Conservation (phyloP, 225 moss, liverwort and hornwort species). For the Neckera pumila region DNA sequence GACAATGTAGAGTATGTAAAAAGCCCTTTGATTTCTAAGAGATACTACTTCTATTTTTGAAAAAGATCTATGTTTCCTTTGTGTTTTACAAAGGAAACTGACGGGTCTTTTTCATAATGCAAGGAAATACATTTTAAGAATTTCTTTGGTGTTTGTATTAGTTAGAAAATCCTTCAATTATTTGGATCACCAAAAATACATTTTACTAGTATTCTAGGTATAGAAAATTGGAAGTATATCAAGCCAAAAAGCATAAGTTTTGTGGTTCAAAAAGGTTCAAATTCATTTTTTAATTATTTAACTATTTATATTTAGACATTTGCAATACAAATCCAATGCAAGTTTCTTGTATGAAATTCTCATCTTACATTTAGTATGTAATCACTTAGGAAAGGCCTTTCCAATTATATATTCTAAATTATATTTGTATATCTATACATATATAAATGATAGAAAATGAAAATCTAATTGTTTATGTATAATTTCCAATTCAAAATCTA, state of each 20-base stretch:
- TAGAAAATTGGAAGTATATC: too few species aligned
- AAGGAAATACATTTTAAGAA: too few species aligned
- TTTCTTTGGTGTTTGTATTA: neutral
- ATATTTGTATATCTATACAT: too few species aligned
- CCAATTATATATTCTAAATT: neutral
- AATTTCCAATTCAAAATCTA: too few species aligned
- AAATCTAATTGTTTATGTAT: neutral
- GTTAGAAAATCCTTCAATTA: neutral
- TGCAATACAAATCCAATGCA: neutral
- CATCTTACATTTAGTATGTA: neutral
- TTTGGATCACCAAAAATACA: neutral
- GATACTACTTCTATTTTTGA: too few species aligned
- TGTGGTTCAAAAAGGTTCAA: accelerated
- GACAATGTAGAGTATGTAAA: neutral
- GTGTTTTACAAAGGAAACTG: too few species aligned
- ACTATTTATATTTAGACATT: neutral
- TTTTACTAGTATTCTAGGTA: neutral
- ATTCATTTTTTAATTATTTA: neutral
- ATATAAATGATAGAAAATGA: too few species aligned
- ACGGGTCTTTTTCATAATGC: too few species aligned
- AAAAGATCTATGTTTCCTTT: too few species aligned
- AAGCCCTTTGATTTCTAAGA: neutral
- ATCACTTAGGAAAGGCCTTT: neutral
- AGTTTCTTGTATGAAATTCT: neutral
- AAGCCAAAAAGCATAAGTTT: neutral